phyloP scores from a whole-genome alignment of 129 eudicot species.

The Pittosporum tobira region DNA sequence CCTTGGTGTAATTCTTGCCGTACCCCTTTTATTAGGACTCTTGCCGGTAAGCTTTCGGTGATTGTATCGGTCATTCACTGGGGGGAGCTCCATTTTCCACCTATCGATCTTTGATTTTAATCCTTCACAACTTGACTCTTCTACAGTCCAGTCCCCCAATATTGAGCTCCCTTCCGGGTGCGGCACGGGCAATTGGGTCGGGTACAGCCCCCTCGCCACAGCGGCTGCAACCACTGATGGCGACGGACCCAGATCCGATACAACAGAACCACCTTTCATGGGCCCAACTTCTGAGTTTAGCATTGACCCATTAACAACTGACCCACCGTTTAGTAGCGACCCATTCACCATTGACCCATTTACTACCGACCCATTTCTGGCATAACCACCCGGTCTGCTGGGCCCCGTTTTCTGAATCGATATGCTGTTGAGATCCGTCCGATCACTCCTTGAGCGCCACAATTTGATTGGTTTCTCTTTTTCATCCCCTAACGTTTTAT shows the following conservation, averaged over 20 bases:
- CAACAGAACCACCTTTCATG: conserved; percentile 20
- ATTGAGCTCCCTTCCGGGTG: conserved; percentile 29
- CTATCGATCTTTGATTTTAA: conserved; percentile 30
- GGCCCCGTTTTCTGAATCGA: background rate
- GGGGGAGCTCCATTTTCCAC: conserved; percentile 34
- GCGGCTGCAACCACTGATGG: conserved; percentile 50
- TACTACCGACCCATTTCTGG: background rate
- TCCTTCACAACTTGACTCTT: conserved; percentile 29
- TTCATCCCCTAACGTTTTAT: background rate
- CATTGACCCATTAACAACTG: conserved; percentile 6
- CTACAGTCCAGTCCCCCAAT: conserved; percentile 37
- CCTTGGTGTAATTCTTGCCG: background rate
- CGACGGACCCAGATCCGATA: conserved; percentile 46
- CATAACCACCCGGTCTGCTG: background rate
- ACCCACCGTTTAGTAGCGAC: conserved; percentile 3
- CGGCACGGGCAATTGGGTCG: conserved; percentile 16
- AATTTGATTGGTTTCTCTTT: conserved; percentile 9
- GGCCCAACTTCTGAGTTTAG: conserved; percentile 13
- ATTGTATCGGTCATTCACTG: background rate
- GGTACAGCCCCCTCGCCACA: conserved; percentile 26
- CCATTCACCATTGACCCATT: conserved; percentile 2
- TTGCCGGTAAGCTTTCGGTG: background rate
- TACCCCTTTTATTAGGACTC: background rate
- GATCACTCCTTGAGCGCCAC: conserved; percentile 19
- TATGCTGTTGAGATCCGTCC: conserved; percentile 5